A percentile compares a stretch with the other conserved stretches of the same genome.
Conservation (phyloP, 768 basidiomycete species). For the Pleurotus pulmonarius region DNA sequence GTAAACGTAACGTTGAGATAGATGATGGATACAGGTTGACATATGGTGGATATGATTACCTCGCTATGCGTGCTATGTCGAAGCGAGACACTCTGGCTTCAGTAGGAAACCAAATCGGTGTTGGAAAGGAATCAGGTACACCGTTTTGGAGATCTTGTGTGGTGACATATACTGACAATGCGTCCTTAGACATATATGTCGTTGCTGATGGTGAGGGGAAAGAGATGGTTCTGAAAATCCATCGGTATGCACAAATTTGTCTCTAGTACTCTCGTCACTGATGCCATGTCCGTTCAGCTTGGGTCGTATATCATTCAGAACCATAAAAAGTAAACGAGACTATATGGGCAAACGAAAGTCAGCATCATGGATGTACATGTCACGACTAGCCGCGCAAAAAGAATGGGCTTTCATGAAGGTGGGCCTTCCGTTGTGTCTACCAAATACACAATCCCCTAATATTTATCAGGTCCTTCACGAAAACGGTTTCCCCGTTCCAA, state of each 20-base stretch:
- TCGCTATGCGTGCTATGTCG: slow-evolving; percentile 90
- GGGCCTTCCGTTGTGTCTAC: neutral
- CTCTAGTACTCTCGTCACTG: neutral
- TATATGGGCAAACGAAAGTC: slow-evolving; percentile 94
- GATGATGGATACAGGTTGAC: slow-evolving; percentile 97
- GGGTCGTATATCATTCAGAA: slow-evolving; percentile 95
- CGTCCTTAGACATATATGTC: slow-evolving; percentile 73
- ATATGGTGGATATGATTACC: slow-evolving; percentile 97
- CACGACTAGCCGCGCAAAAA: slow-evolving; percentile 91
- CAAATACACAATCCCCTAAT: neutral
- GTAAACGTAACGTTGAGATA: slow-evolving; percentile 27
- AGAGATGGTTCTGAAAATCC: slow-evolving; percentile 89
- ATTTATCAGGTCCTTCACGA: slow-evolving; percentile 75
- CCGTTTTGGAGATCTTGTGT: too few relatives aligned
- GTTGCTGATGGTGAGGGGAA: slow-evolving; percentile 83
- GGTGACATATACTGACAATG: neutral
- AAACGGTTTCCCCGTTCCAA: slow-evolving; percentile 90
- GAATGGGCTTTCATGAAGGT: slow-evolving; percentile 99
- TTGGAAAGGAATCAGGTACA: slow-evolving; percentile 94
- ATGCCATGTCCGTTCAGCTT: slow-evolving; percentile 46
- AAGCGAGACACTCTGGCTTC: slow-evolving; percentile 86
- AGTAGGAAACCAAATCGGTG: slow-evolving; percentile 97
- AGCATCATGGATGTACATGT: slow-evolving; percentile 99
- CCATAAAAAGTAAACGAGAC: slow-evolving; percentile 95
- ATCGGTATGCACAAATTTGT: slow-evolving; percentile 53